Conservation (phyloP, 129 eudicot species). For the Chrysanthemum makinoi region DNA sequence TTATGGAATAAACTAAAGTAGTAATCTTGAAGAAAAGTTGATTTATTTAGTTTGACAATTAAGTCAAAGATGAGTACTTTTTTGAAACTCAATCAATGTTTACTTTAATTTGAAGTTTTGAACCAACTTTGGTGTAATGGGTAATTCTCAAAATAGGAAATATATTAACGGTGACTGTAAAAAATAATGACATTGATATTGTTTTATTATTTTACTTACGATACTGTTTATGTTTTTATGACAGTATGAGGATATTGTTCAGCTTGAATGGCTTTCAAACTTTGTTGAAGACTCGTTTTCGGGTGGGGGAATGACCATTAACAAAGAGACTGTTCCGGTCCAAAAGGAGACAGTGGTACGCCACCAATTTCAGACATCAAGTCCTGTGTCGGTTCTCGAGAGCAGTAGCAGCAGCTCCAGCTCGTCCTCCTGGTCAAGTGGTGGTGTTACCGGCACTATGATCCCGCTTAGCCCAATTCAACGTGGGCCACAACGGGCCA, state of each 20-base stretch:
- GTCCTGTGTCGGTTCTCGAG: constrained; percentile 91
- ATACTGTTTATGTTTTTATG: constrained; percentile 6
- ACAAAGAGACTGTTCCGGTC: constrained; percentile 33
- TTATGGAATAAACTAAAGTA: constrained; percentile 21
- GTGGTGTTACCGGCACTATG: constrained; percentile 33
- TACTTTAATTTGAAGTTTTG: constrained; percentile 21
- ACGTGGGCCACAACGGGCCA: constrained; percentile 73
- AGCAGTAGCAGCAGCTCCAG: constrained; percentile 78
- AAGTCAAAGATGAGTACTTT: constrained; percentile 19
- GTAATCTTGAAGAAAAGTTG: constrained; percentile 32
- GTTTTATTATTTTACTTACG: neutral
- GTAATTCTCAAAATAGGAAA: constrained; percentile 12
- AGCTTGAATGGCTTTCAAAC: constrained; percentile 91
- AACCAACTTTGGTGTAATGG: constrained; percentile 20
- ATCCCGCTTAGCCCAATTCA: constrained; percentile 55
- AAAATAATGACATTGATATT: too few species aligned
- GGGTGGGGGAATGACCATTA: constrained; percentile 65
- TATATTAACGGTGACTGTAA: neutral
- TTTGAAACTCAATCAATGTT: constrained; percentile 16
- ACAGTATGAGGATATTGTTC: constrained; percentile 85
- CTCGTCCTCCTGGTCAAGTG: constrained; percentile 52
- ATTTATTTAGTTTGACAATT: constrained; percentile 22
- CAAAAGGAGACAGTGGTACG: constrained; percentile 35
- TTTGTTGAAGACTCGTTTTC: constrained; percentile 91
- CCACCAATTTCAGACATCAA: constrained; percentile 61